Percentiles rank a stretch among this genome's conserved stretches.
Evolutionary conservation across 305 asterid genomes (phyloP).

Genomic region (Fraxinus baroniana): DNA sequence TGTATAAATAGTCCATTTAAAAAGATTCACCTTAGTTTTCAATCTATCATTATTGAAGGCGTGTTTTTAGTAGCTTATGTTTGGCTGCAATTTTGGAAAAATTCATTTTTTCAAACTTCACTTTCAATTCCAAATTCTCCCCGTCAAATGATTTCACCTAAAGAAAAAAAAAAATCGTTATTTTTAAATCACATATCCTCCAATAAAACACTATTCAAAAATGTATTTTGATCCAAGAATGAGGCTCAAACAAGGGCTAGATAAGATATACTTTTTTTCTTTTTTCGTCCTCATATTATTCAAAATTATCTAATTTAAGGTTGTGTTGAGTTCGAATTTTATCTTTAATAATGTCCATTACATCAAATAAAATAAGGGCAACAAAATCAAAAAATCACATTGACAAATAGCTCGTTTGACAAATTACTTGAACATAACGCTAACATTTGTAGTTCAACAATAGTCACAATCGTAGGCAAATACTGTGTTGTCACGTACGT

Average conservation of each 20-base stretch:
- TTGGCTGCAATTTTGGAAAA: neutral
- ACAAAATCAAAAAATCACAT: neutral
- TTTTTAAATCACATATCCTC: neutral
- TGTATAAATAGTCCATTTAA: slow-evolving; percentile 2
- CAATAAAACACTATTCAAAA: neutral
- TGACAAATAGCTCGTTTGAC: neutral
- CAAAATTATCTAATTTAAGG: neutral
- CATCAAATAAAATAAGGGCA: neutral
- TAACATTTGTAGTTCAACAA: neutral
- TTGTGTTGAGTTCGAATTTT: neutral
- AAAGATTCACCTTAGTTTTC: neutral
- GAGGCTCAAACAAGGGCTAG: neutral
- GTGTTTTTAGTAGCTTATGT: neutral
- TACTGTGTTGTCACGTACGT: neutral
- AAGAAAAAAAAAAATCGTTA: no score
- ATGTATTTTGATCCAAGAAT: neutral
- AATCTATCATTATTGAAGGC: neutral
- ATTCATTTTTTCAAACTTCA: no score
- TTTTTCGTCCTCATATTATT: neutral
- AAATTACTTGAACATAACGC: neutral
- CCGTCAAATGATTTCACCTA: neutral
- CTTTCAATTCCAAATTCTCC: neutral
- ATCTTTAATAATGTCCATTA: neutral
- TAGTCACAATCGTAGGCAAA: neutral
- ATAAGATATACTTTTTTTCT: neutral